Evolutionary conservation across 148 eudicot genomes (phyloP), one percentile per base, ranked within the genome.

Genomic region (Persicaria maculosa): DNA sequence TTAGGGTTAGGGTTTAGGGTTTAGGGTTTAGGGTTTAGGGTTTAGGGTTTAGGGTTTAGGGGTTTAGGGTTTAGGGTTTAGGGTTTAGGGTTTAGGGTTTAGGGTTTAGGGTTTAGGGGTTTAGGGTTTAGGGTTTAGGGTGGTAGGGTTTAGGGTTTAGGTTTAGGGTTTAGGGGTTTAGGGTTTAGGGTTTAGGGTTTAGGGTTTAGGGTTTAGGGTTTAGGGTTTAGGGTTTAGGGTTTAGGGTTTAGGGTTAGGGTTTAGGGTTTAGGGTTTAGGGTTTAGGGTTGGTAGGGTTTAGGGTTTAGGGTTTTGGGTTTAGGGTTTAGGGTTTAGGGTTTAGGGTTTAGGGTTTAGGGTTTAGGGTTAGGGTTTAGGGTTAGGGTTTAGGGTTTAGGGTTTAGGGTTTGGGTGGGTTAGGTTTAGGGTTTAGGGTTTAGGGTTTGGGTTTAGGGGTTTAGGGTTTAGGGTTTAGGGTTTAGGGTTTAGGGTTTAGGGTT

Each of bases 341-440:
- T 75, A 74, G 78, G 81, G 81, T 74, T 79, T 75, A 79, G 81
- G 81, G 81, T 79, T 79, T 75, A 75, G 81, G 81, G 81, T 79
- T 79, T 75, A 69, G 78, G 81, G 78, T 75, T 70, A 75, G 78
- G 81, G 81, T 74, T 79, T 75, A 74, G 78, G 81, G 81, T 75
- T 79, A 69, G 59, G 78, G 81, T 77, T 75, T 79, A 69, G 71
- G 78, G 81, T 77, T 75, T 79, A 54, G 71, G 81, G 81, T 77
- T 79, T 79, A 53, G 48, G 81, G 81, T 68, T 79, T 77, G 52
- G 70, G 81, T n/a, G 81, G 74, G 74, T 79, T 44, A 58, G 81
- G 81, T 74, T 79, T 74, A 44, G 59, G 77, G 31, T 25, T 25
- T 25, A 25, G 31, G 31, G 31, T 25, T 25, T 25, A 25, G 31